Evolutionary conservation across 2,329 filamentous ascomycete genomes (phyloP), one percentile per base, ranked within the genome.

Genomic region (Cercospora canescens): DNA sequence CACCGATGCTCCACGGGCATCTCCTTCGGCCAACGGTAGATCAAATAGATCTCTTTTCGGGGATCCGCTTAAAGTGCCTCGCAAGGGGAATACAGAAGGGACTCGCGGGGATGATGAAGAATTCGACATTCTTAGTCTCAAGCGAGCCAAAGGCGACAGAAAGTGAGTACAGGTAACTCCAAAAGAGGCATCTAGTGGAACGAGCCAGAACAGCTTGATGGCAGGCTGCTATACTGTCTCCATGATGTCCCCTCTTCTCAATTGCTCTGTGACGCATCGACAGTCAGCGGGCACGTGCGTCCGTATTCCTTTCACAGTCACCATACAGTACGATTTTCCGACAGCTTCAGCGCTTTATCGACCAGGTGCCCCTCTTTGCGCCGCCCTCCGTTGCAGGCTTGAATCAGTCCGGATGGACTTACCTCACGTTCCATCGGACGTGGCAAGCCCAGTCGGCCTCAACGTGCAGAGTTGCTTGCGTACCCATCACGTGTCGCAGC

Each of bases 51-150:
- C 70, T 6, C 45, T 72, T 3, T 72, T 72, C 39, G 70, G 70
- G n/a, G 64, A 58, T 34, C 65, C n/a, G 3, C 48, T 50, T 34
- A 69, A 55, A 28, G 41, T 62, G 35, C 32, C 65, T 62, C 45
- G 48, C 28, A 65, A 63, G 18, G 12, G 52, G 21, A 14, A 37
- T n/a, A 37, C 35, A 28, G 34, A 54, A 8, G 60, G 30, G 24
- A 45, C 55, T 30, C 50, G 37, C 26, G 34, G 21, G 24, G 18
- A 57, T 12, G 59, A 67, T 14, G 63, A 67, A n/a, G 69, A 71
- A 6, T 72, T 72, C 26, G 70, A 72, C 58, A 60, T 72, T 30
- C 59, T 66, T 7, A 72, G 69, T 63, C 62, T 72, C 32, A 68
- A 67, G 56, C 61, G 69, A 60, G 70, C 67, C 18, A 70, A 63